Base-by-base conservation (phyloP, 768 basidiomycete genomes). In the Hericium coralloides region DNA sequence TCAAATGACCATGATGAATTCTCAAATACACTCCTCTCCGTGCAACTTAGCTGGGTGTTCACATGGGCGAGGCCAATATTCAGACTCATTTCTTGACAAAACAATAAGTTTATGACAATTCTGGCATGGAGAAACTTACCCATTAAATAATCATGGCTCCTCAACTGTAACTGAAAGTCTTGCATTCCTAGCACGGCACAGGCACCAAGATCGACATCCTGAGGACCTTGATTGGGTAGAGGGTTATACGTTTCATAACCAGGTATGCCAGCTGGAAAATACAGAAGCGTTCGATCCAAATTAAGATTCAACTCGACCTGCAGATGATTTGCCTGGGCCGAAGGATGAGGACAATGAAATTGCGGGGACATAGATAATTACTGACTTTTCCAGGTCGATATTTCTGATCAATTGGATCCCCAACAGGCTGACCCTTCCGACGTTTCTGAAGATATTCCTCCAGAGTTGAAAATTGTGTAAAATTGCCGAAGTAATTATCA, bases 401-500 rank as follows among this genome's bases (percentile, higher is more conserved):
- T 65, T 91, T 93, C 57, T 80, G 73, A 53, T 79, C 73, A 1
- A 95, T 76, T 0, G 91, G 92, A 70, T 98, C 95, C 4, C 94
- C 95, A 14, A 85, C 74, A 12, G 82, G 49, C 15, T 22, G 79
- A 1, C 79, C 79, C 52, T 73, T 74, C 47, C 73, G 76, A 43
- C 83, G 78, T 64, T 84, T 87, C 54, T 85, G 80, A 49, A 92
- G 73, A 67, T 92, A 95, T 72, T 98, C 95, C 20, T 79, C 80
- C 43, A 92, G 75, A 0, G 92, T 97, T 2, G 86, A 85, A 64
- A 95, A 98, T 62, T 95, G 89, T 2, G 93, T 97, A 70, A 97
- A 98, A 4, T 82, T 79, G 12, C 95, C 95, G 52, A 98, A 83
- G 70, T 98, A 98, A 70, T 98, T 98, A 65, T 95, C 92, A 49